phyloP scores from a whole-genome alignment of 1,284 basidiomycete genomes.

The Gymnopus androsaceus region DNA sequence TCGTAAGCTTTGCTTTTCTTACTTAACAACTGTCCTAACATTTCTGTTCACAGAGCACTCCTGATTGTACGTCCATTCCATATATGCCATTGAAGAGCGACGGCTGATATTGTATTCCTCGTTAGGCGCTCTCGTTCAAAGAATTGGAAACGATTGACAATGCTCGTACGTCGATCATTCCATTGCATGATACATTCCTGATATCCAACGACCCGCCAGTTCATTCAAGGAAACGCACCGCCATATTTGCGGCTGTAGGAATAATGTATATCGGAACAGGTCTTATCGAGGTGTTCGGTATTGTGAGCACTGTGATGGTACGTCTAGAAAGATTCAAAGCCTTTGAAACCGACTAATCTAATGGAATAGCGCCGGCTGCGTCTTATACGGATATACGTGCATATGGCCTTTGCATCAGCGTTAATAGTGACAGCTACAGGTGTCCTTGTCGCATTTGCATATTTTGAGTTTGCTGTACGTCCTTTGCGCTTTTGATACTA shows the following conservation, averaged over 20 bases:
- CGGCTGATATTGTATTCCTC: background rate
- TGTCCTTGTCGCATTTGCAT: conserved; percentile 12
- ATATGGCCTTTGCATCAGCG: conserved; percentile 11
- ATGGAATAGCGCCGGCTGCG: conserved; percentile 7
- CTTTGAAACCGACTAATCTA: background rate
- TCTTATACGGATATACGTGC: conserved; percentile 13
- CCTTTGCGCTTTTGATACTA: background rate
- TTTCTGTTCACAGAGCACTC: background rate
- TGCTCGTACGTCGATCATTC: background rate
- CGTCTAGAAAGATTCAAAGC: background rate
- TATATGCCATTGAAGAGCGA: background rate
- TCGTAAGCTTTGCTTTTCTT: conserved; percentile 28
- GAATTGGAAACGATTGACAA: conserved; percentile 5
- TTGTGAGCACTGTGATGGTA: conserved; percentile 6
- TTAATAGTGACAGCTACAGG: conserved; percentile 10
- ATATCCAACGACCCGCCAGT: too few species aligned
- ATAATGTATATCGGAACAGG: conserved; percentile 7
- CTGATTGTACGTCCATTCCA: conserved; percentile 4
- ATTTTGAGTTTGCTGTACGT: conserved; percentile 14
- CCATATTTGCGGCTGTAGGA: conserved; percentile 6
- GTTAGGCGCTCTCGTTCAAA: conserved; percentile 6
- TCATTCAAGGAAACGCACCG: conserved; percentile 8
- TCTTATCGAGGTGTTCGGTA: conserved; percentile 11
- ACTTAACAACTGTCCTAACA: background rate
- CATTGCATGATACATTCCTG: background rate